A percentile compares a stretch with the other conserved stretches of the same genome.
phyloP scores from a whole-genome alignment of 352 stramenopile species.

The Aphanomyces euteiches region DNA sequence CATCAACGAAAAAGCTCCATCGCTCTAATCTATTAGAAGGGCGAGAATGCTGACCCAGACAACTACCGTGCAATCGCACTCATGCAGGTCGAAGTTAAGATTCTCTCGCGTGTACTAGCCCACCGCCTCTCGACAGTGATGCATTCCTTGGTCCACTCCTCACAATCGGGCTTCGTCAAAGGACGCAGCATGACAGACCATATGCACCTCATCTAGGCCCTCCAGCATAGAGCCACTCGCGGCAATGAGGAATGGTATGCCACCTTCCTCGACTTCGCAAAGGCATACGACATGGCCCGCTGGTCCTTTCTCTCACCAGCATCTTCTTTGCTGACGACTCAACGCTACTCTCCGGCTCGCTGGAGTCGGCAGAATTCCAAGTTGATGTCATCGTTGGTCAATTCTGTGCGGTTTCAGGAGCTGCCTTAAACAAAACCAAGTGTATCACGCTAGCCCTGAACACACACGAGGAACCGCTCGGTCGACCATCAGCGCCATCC shows the following conservation, averaged over 20 bases:
- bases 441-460: constrained; percentile 28
- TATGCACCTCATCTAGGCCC: constrained; percentile 26
- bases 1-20: constrained; percentile 8
- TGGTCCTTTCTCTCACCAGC: constrained; percentile 15
- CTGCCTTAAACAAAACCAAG: constrained; percentile 32
- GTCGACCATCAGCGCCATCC: no score
- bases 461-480: neutral
- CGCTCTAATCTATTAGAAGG: neutral
- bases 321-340: constrained; percentile 35
- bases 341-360: constrained; percentile 11
- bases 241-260: constrained; percentile 22
- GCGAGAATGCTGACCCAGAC: neutral
- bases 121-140: neutral
- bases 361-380: neutral
- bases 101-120: constrained; percentile 22
- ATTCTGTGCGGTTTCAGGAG: constrained; percentile 35
- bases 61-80: constrained; percentile 5
- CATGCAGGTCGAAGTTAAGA: constrained; percentile 36
- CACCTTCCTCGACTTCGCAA: constrained; percentile 35
- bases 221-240: constrained; percentile 29
- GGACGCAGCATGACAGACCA: constrained; percentile 32
- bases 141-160: constrained; percentile 17
- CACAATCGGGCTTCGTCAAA: constrained; percentile 32
- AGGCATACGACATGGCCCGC: constrained; percentile 34
- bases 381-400: constrained; percentile 28